Evolutionary conservation across 768 basidiomycete species (phyloP).

Genomic region (Serendipita indica): DNA sequence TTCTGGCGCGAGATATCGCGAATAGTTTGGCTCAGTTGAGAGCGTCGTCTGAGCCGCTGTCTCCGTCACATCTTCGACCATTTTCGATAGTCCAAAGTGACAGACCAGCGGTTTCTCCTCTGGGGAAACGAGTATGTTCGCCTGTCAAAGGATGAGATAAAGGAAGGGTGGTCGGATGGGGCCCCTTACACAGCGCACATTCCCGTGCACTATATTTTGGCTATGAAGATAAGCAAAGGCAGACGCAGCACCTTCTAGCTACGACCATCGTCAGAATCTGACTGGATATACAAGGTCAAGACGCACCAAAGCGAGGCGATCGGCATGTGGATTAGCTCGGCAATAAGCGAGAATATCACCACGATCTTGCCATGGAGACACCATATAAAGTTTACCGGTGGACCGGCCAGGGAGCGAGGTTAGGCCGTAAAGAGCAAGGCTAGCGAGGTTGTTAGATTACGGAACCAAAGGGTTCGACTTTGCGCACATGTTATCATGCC

Average conservation of each 20-base stretch:
- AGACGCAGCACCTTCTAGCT: constrained; percentile 40
- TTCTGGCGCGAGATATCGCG: constrained; percentile 51
- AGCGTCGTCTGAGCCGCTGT: constrained; percentile 32
- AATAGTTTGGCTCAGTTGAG: constrained; percentile 30
- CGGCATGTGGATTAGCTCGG: constrained; percentile 22
- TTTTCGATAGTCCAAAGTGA: constrained; percentile 50
- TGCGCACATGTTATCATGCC: constrained; percentile 40
- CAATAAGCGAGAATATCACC: constrained; percentile 42
- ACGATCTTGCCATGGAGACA: constrained; percentile 48
- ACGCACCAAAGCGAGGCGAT: constrained; percentile 33
- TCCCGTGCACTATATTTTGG: constrained; percentile 38
- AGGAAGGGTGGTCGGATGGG: background rate
- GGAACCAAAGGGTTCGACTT: constrained; percentile 38
- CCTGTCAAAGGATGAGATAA: constrained; percentile 23
- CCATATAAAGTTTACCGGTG: constrained; percentile 18
- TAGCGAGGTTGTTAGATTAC: constrained; percentile 35
- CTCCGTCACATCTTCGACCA: constrained; percentile 43
- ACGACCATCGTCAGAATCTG: background rate
- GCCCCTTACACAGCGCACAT: constrained; percentile 30
- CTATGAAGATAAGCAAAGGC: constrained; percentile 45
- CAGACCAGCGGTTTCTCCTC: constrained; percentile 42
- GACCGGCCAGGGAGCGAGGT: constrained; percentile 9
- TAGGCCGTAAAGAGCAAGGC: background rate
- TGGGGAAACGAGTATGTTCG: constrained; percentile 41
- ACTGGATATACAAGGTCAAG: background rate